Conservation (phyloP, 306 rosid species). For the Casuarina cunninghamiana region DNA sequence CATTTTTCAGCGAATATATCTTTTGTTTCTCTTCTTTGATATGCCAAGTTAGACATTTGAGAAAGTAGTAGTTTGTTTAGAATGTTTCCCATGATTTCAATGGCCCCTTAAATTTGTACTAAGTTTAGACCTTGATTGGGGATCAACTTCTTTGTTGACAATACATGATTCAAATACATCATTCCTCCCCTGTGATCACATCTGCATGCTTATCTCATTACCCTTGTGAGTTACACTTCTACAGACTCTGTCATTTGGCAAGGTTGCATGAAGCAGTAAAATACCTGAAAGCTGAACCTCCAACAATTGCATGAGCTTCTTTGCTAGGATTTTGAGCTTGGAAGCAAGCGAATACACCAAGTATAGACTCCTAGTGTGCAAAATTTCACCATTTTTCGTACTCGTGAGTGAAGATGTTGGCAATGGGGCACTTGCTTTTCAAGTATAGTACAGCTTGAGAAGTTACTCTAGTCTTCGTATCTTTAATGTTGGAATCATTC, state of each 20-base stretch:
- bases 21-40: slow-evolving; percentile 22
- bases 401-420: too few relatives aligned
- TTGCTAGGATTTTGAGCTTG: too few relatives aligned
- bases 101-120: not conserved
- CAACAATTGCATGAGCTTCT: too few relatives aligned
- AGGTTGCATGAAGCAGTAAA: not conserved
- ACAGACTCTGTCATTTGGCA: not conserved
- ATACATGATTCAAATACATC: not conserved
- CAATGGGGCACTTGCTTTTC: too few relatives aligned
- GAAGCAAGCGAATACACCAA: too few relatives aligned
- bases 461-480: too few relatives aligned
- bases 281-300: too few relatives aligned
- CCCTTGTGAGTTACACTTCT: not conserved
- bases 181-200: not conserved
- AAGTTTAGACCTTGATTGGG: not conserved
- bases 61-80: slow-evolving; percentile 25
- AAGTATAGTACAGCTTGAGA: too few relatives aligned
- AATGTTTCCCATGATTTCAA: not conserved
- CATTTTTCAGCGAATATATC: slow-evolving; percentile 25
- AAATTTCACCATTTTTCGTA: too few relatives aligned
- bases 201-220: not conserved
- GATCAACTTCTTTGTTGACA: not conserved
- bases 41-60: slow-evolving; percentile 20
- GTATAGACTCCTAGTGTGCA: too few relatives aligned
- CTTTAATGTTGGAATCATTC: too few relatives aligned